These are phyloP conservation scores for Thelonectria olida DNA, from an alignment of 2,329 filamentous ascomycete genomes.

Conservation along the genomic window DNA sequence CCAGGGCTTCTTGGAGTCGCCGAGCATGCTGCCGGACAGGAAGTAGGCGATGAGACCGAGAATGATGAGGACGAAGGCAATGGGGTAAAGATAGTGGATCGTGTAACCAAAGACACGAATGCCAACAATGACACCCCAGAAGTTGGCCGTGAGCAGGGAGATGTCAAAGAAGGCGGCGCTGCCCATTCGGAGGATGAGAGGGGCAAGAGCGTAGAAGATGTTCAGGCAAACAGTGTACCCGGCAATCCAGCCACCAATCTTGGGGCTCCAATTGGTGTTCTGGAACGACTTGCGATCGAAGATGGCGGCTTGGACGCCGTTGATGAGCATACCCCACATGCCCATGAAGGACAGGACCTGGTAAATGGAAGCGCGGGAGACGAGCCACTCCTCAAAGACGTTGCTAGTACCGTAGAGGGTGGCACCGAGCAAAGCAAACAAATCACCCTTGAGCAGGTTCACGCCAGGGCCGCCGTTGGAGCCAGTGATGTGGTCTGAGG, in stretches of 20 bases:
- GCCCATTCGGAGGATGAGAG: slow-evolving; percentile 87
- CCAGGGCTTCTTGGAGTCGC: slow-evolving; percentile 95
- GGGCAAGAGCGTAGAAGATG: slow-evolving; percentile 88
- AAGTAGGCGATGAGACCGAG: slow-evolving; percentile 89
- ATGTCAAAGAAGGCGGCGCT: slow-evolving; percentile 97
- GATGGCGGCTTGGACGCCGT: slow-evolving; percentile 88
- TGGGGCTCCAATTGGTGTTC: slow-evolving; percentile 69
- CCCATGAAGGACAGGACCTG: slow-evolving; percentile 93
- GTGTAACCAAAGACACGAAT: slow-evolving; percentile 82
- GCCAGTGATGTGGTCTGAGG: slow-evolving; percentile 85
- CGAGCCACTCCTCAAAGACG: slow-evolving; percentile 93
- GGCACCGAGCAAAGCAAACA: slow-evolving; percentile 90
- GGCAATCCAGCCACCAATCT: slow-evolving; percentile 82
- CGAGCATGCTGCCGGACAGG: slow-evolving; percentile 80
- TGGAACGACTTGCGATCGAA: slow-evolving; percentile 84
- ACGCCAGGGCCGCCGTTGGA: slow-evolving; percentile 72
- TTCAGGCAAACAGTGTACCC: slow-evolving; percentile 87
- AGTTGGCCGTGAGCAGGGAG: slow-evolving; percentile 90
- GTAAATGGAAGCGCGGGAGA: slow-evolving; percentile 85
- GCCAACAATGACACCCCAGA: slow-evolving; percentile 96
- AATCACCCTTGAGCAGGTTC: slow-evolving; percentile 88
- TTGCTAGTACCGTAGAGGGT: slow-evolving; percentile 93
- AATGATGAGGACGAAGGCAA: slow-evolving; percentile 94
- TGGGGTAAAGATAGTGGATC: slow-evolving; percentile 92
- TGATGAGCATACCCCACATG: slow-evolving; percentile 89